Evolutionary conservation across 495 filamentous ascomycete species (phyloP).

Genomic region (Bacidia rubella): DNA sequence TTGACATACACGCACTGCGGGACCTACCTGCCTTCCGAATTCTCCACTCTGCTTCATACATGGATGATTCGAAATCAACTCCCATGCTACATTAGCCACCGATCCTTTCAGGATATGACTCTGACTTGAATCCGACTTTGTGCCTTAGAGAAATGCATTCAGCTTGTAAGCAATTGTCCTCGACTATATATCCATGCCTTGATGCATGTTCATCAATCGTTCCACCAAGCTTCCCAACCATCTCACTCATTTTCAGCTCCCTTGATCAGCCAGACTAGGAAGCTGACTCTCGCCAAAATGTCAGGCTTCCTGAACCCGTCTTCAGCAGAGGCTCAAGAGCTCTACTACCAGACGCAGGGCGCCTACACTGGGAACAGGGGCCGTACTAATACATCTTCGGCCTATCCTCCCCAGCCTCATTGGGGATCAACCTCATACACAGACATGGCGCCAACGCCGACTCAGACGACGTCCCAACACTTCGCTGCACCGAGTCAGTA

Average conservation of each 20-base stretch:
- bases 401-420: conserved; percentile 5
- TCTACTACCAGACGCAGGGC: conserved; percentile 17
- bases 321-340: conserved; percentile 18
- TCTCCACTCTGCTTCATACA: not conserved
- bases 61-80: not conserved
- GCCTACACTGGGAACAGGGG: conserved; percentile 9
- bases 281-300: conserved; percentile 13
- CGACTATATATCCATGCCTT: not conserved
- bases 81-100: not conserved
- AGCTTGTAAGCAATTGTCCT: not conserved
- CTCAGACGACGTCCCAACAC: not conserved
- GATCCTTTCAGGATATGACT: not conserved
- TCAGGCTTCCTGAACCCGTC: conserved; percentile 22
- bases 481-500: conserved; percentile 10
- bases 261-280: not conserved
- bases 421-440: conserved; percentile 1
- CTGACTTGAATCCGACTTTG: not conserved
- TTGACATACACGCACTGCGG: conserved; percentile 1
- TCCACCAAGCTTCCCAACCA: not conserved
- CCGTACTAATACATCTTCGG: conserved; percentile 2
- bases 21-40: conserved; percentile 3
- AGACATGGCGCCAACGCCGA: conserved; percentile 1
- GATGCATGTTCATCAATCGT: not conserved
- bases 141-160: not conserved
- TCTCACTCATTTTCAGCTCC: not conserved